A percentile compares a stretch with the other conserved stretches of the same genome.
phyloP scores from a whole-genome alignment of 1,139 yeast genomes.

The Kurtzmaniella quercitrusa region DNA sequence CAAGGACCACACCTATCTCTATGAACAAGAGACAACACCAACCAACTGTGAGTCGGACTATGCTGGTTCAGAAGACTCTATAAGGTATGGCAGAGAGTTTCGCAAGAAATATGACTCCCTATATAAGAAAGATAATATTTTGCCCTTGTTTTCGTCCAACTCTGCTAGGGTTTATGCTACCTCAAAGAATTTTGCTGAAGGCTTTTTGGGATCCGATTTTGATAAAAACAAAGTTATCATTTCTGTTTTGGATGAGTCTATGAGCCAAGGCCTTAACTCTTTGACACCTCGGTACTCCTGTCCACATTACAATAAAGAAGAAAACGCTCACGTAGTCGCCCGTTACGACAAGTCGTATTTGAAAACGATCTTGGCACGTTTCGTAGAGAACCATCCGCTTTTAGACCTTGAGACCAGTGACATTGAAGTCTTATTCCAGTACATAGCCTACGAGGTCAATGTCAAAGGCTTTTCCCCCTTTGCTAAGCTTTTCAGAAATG shows the following conservation, averaged over 20 bases:
- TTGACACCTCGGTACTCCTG: conserved; percentile 23
- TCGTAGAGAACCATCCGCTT: conserved; percentile 35
- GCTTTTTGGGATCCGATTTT: conserved; percentile 25
- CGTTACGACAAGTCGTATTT: conserved; percentile 20
- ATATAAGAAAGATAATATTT: conserved; percentile 12
- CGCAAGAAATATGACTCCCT: conserved; percentile 13
- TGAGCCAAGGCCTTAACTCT: conserved; percentile 12
- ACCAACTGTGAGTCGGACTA: conserved; percentile 23
- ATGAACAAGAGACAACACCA: conserved; percentile 26
- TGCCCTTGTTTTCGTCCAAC: conserved; percentile 16
- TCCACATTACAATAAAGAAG: conserved; percentile 16
- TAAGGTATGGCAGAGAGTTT: conserved; percentile 15
- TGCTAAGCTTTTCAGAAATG: conserved; percentile 46
- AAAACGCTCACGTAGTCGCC: conserved; percentile 13
- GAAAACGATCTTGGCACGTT: conserved; percentile 27
- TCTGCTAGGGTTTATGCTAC: conserved; percentile 15
- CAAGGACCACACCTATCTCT: conserved; percentile 9
- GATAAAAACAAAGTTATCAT: conserved; percentile 14
- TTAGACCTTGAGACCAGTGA: conserved; percentile 38
- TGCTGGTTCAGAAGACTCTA: conserved; percentile 18
- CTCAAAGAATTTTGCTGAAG: conserved; percentile 15
- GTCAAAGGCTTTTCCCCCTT: conserved; percentile 45
- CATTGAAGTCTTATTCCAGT: conserved; percentile 31
- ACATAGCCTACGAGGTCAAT: conserved; percentile 56
- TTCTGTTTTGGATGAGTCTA: not conserved